Conservation (phyloP, 192 early-diverging fungal genomes). For the Entomortierella parvispora region DNA sequence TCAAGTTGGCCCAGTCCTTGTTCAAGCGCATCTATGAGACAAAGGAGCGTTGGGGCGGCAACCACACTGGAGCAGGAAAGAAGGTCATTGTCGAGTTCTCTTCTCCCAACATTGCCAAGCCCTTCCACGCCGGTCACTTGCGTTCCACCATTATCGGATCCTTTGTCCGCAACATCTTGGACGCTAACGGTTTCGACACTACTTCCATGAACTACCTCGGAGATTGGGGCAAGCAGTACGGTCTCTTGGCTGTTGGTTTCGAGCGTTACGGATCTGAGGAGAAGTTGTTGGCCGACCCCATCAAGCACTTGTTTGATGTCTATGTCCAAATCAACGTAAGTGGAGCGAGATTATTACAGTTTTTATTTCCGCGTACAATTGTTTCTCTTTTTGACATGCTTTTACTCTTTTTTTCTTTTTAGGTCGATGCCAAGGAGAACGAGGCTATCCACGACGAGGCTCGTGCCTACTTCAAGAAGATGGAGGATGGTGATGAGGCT, state of each 20-base stretch:
- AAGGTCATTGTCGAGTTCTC: slow-evolving; percentile 91
- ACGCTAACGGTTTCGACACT: slow-evolving; percentile 91
- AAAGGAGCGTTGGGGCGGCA: slow-evolving; percentile 70
- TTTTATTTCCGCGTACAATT: slow-evolving; percentile 57
- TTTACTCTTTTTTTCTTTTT: slow-evolving; percentile 8
- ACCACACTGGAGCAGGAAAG: slow-evolving; percentile 75
- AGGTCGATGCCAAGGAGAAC: slow-evolving; percentile 73
- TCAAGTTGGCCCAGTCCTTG: slow-evolving; percentile 61
- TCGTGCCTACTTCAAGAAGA: slow-evolving; percentile 90
- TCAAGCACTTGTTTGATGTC: slow-evolving; percentile 91
- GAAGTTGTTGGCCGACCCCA: slow-evolving; percentile 81
- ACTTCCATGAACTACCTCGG: slow-evolving; percentile 97
- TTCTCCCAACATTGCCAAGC: slow-evolving; percentile 98
- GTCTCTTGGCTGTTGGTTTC: slow-evolving; percentile 92
- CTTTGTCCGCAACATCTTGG: slow-evolving; percentile 85
- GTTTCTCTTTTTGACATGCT: neutral
- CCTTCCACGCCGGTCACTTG: slow-evolving; percentile 98
- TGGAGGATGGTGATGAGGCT: slow-evolving; percentile 92
- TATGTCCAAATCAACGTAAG: slow-evolving; percentile 90
- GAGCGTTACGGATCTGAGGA: slow-evolving; percentile 84
- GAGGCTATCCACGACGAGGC: slow-evolving; percentile 82
- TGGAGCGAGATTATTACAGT: slow-evolving; percentile 18
- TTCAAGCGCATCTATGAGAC: slow-evolving; percentile 63
- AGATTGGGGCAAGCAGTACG: slow-evolving; percentile 99
- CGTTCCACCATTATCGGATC: slow-evolving; percentile 98